Evolutionary conservation across 306 rosid species (phyloP), one percentile per base, ranked within the genome.

Genomic region (Fagus sylvatica): DNA sequence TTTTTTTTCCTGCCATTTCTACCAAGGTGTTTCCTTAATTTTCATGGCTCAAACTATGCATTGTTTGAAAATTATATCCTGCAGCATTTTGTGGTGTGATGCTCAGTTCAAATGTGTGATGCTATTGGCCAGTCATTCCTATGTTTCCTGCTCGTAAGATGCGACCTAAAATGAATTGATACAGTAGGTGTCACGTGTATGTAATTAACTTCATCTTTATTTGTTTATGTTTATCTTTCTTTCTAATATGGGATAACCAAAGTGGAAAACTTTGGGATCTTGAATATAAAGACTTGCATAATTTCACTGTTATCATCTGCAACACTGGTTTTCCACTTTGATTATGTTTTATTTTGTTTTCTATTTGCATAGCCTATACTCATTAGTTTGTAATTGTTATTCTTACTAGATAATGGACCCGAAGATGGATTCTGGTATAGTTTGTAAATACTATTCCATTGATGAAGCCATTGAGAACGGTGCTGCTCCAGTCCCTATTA

Each of bases 351-450:
- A 57, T 13, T 46, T 54, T 53, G 69, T 61, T 33, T 15, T 40
- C 12, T 67, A 79, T 61, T 34, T 54, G 59, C 39, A 19, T 66
- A 40, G 56, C 73, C 57, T 36, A 16, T 48, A 32, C 33, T 13
- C 41, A 68, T 43, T 36, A 33, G 46, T 10, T 59, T 73, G 49
- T 54, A 37, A 74, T 75, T 70, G 55, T 22, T 74, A 16, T 78
- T 74, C 59, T 59, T 87, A 68, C 59, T 73, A 95, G 98, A 95
- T 95, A 84, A 95, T 95, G 98, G 98, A 95, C 83, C 98, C 98
- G n/a, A 95, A 95, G 89, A 95, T 95, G 98, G 98, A 95, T 78
- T 88, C 98, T 0, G 98, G 98, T 74, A 92, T 95, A 37, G 81
- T 90, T 49, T 87, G 89, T 81, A 89, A 84, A 79, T 88, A 91